Conservation (phyloP, 441 rosid species). For the Populus trichocarpa region DNA sequence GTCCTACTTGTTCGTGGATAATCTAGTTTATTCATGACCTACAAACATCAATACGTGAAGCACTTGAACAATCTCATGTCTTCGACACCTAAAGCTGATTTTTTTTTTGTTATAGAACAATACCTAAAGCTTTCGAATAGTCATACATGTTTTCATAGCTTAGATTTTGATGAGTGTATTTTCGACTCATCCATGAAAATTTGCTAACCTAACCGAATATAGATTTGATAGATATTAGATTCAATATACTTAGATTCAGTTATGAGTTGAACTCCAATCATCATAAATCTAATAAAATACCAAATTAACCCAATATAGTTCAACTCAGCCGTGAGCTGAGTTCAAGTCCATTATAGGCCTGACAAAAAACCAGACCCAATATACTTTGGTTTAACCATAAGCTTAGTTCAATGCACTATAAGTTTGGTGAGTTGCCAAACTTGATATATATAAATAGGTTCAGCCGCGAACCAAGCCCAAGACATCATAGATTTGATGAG, state of each 20-base stretch:
- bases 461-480: accelerated
- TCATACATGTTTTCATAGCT: background rate
- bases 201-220: too few species aligned
- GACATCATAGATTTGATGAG: too few species aligned
- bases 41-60: background rate
- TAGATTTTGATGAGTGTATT: too few species aligned
- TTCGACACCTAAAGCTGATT: too few species aligned
- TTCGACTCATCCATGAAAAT: too few species aligned
- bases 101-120: background rate
- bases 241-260: too few species aligned
- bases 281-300: accelerated
- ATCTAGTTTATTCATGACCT: background rate
- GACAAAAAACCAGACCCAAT: accelerated
- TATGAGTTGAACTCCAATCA: too few species aligned
- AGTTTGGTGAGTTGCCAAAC: too few species aligned
- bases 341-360: accelerated
- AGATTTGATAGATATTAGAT: accelerated
- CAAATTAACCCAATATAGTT: too few species aligned
- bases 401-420: too few species aligned
- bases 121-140: background rate
- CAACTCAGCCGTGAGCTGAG: too few species aligned
- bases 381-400: too few species aligned
- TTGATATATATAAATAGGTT: accelerated
- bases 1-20: background rate
- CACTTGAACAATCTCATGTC: background rate